Conservation (phyloP, 2,329 filamentous ascomycete species). For the Dactylellina sp. region DNA sequence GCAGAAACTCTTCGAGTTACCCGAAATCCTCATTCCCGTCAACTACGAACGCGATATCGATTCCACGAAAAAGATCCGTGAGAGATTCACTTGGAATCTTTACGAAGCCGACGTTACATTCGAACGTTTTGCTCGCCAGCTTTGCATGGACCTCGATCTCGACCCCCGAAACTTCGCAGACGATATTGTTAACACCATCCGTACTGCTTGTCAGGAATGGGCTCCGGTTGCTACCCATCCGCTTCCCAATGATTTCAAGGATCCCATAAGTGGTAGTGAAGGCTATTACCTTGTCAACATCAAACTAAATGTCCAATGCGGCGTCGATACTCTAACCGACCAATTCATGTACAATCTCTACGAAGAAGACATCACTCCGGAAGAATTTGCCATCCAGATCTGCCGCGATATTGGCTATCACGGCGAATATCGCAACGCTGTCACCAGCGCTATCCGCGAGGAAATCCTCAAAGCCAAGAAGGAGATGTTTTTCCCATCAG, state of each 20-base stretch:
- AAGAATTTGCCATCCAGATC: slow-evolving; percentile 90
- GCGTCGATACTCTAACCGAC: slow-evolving; percentile 92
- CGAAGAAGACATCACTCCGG: slow-evolving; percentile 89
- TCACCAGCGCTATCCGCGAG: slow-evolving; percentile 97
- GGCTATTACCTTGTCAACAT: slow-evolving; percentile 72
- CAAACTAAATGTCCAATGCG: slow-evolving; percentile 87
- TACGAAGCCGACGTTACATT: slow-evolving; percentile 94
- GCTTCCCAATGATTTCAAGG: slow-evolving; percentile 56
- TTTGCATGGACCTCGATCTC: slow-evolving; percentile 93
- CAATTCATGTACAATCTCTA: slow-evolving; percentile 91
- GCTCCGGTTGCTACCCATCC: slow-evolving; percentile 93
- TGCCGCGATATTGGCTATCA: slow-evolving; percentile 90
- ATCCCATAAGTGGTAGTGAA: slow-evolving; percentile 53
- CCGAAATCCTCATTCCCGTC: slow-evolving; percentile 91
- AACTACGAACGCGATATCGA: slow-evolving; percentile 91
- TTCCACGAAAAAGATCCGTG: slow-evolving; percentile 82
- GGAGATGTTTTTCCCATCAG: slow-evolving; percentile 70
- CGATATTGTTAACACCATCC: slow-evolving; percentile 92
- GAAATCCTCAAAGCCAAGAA: slow-evolving; percentile 93
- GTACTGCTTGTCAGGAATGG: slow-evolving; percentile 94
- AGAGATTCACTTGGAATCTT: slow-evolving; percentile 97
- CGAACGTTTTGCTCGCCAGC: slow-evolving; percentile 89
- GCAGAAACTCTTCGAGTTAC: slow-evolving; percentile 77
- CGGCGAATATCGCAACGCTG: slow-evolving; percentile 92
- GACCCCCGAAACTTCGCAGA: slow-evolving; percentile 74